phyloP scores from a whole-genome alignment of 2,329 filamentous ascomycete genomes.

The Lasiodiplodia sp. region DNA sequence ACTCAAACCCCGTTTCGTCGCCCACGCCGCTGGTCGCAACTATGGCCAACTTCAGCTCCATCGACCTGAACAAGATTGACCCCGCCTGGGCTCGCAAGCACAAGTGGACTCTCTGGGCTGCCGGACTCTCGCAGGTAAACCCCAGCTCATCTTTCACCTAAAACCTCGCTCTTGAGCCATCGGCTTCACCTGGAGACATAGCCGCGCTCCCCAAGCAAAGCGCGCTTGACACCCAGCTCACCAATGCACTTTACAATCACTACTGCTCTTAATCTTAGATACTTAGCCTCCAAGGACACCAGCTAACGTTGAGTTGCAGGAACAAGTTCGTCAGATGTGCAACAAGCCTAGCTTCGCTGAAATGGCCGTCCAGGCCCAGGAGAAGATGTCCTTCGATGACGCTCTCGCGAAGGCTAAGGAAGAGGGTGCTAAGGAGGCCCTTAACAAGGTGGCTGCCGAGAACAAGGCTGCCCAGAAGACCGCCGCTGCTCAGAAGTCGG shows the following conservation, averaged over 20 bases:
- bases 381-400: neutral
- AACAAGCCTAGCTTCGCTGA: neutral
- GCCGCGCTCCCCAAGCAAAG: no score
- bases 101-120: neutral
- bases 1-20: neutral
- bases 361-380: neutral
- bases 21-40: neutral
- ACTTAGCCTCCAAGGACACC: neutral
- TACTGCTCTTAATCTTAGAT: neutral
- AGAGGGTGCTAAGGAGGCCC: neutral
- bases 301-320: neutral
- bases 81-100: conserved; percentile 8
- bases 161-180: neutral
- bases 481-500: neutral
- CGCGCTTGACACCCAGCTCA: neutral
- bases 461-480: neutral
- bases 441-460: neutral
- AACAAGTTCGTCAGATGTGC: neutral
- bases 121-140: neutral
- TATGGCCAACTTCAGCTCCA: neutral
- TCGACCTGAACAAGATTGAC: neutral
- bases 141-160: no score
- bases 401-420: neutral
- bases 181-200: neutral
- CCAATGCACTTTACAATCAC: neutral